Evolutionary conservation across 306 rosid species (phyloP).

Genomic region (peach (Prunus persica)): DNA sequence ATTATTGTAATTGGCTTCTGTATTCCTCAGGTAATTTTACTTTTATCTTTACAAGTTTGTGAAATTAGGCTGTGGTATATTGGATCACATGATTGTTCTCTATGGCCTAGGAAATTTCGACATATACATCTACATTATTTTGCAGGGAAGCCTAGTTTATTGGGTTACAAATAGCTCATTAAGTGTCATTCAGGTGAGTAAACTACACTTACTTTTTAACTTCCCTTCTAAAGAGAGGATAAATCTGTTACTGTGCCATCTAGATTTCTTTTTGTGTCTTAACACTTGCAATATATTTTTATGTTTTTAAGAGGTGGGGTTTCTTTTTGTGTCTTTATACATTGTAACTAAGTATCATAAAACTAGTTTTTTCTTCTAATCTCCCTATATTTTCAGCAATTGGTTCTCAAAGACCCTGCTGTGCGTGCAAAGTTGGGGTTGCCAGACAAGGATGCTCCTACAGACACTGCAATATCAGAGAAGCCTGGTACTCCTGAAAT

Average conservation of each 20-base stretch:
- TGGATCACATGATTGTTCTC: conserved; percentile 13
- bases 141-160: conserved; percentile 90
- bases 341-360: neutral
- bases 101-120: neutral
- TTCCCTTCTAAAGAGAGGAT: neutral
- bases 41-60: conserved; percentile 9
- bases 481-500: conserved; percentile 34
- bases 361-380: neutral
- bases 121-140: conserved; percentile 13
- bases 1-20: conserved; percentile 40
- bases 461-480: conserved; percentile 24
- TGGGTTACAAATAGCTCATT: conserved; percentile 83
- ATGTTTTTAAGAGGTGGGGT: neutral
- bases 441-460: conserved; percentile 34
- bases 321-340: neutral
- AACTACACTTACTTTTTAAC: neutral
- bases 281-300: neutral
- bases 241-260: conserved; percentile 6
- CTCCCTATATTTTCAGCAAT: conserved; percentile 56
- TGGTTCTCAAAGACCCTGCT: conserved; percentile 59
- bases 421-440: conserved; percentile 68
- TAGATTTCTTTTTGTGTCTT: neutral
- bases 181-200: conserved; percentile 61
- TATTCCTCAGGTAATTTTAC: conserved; percentile 79
- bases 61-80: conserved; percentile 7